phyloP scores from a whole-genome alignment of 495 filamentous ascomycete genomes.

The Chaetomidium leptoderma region DNA sequence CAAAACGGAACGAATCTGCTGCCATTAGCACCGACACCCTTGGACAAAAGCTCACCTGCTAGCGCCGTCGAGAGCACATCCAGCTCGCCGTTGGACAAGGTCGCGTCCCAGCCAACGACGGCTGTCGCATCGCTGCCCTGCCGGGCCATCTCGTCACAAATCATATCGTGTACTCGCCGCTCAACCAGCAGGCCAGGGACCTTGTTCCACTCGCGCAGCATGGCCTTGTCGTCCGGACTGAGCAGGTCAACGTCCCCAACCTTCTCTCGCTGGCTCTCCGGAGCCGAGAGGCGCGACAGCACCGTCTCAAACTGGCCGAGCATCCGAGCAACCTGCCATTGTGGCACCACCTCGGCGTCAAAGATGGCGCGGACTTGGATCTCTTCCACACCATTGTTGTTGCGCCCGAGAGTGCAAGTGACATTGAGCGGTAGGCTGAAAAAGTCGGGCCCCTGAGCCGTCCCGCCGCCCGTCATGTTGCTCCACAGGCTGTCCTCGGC shows the following conservation, averaged over 20 bases:
- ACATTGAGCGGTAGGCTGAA: conserved; percentile 28
- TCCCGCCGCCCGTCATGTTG: conserved; percentile 19
- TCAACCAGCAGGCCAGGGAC: conserved; percentile 30
- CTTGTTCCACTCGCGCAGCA: conserved; percentile 25
- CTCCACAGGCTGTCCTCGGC: conserved; percentile 22
- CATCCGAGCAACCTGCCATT: conserved; percentile 24
- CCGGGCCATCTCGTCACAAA: conserved; percentile 38
- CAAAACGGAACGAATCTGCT: conserved; percentile 44
- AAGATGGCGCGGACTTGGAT: conserved; percentile 29
- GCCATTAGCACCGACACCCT: conserved; percentile 20
- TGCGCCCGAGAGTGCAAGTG: conserved; percentile 18
- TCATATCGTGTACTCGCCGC: conserved; percentile 50
- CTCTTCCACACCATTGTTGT: background rate
- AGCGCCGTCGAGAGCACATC: conserved; percentile 28
- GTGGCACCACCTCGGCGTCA: conserved; percentile 21
- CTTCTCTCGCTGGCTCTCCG: conserved; percentile 7
- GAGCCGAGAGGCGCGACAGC: conserved; percentile 4
- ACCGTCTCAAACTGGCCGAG: conserved; percentile 27
- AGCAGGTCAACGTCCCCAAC: conserved; percentile 25
- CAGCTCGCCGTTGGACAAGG: conserved; percentile 20
- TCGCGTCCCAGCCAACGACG: conserved; percentile 25
- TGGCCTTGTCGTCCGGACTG: conserved; percentile 12
- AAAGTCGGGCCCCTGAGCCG: conserved; percentile 24
- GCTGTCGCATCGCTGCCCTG: background rate
- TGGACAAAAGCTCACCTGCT: conserved; percentile 28